Evolutionary conservation across 768 basidiomycete species (phyloP), one percentile per base, ranked within the genome.

Genomic region (Amanita pseudoporphyria): DNA sequence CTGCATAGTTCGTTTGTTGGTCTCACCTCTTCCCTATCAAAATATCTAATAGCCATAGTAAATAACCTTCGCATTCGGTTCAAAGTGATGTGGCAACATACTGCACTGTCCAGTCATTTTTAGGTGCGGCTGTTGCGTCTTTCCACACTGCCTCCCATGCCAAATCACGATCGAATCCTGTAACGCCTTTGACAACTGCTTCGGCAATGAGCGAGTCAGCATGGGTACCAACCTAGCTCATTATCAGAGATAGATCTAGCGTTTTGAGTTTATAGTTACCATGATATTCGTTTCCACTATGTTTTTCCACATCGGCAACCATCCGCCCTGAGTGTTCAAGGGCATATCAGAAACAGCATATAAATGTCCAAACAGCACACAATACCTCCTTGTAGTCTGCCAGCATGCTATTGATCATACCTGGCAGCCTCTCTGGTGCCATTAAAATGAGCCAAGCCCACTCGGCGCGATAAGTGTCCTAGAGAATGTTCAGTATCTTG

Each of bases 221-320:
- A 55, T 92, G 86, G 0, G 86, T 89, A 9, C 73, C 83, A 13
- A 89, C 78, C 82, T 83, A 48, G 7, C 19, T n/a, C 6, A 30
- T 18, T n/a, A 45, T 37, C 24, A 6, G 33, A 1, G 42, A 13
- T 16, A n/a, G n/a, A 36, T 28, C 10, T 10, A 30, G 31, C 21
- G 43, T 26, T 9, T 32, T 9, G n/a, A 12, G 21, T 13, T 14
- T 9, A 6, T 19, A 50, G 57, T 4, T 49, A 79, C 81, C 87
- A 91, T 91, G 56, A 89, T 88, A 56, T 87, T 91, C 1, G 87
- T 89, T 59, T 91, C 84, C 69, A 84, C 77, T 12, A 90, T 74
- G 53, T 90, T 90, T 66, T 89, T 90, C 88, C 88, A 91, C 87
- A 90, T 89, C 0, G 88, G 88, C 32, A 91, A 65, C 85, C 87